Conservation (phyloP, 306 rosid genomes). For the Dryas drummondii region DNA sequence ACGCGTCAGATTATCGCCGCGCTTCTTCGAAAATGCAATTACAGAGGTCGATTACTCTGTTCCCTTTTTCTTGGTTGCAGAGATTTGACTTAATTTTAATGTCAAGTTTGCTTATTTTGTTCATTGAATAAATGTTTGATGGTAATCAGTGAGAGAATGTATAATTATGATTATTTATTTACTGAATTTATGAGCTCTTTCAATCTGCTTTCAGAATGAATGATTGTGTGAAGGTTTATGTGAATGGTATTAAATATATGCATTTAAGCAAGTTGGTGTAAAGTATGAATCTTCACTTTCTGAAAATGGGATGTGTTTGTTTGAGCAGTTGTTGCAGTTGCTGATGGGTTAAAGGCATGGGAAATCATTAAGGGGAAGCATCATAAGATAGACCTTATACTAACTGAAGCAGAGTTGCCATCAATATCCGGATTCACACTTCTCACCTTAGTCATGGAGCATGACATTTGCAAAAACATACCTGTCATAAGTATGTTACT, state of each 20-base stretch:
- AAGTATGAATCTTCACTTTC: not conserved
- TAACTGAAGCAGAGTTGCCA: constrained; percentile 79
- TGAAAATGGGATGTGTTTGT: constrained; percentile 7
- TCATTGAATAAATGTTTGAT: not conserved
- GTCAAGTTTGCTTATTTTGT: not conserved
- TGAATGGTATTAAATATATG: too few relatives aligned
- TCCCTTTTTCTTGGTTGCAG: not conserved
- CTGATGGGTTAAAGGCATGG: constrained; percentile 80
- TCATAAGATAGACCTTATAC: constrained; percentile 53
- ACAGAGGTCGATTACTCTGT: constrained; percentile 44
- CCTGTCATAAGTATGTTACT: constrained; percentile 70
- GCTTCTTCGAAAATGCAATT: constrained; percentile 76
- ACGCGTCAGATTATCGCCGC: constrained; percentile 74
- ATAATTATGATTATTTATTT: not conserved
- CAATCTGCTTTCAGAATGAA: too few relatives aligned
- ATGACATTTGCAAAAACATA: constrained; percentile 61
- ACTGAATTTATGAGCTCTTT: too few relatives aligned
- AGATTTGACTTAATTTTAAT: not conserved
- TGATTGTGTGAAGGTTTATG: too few relatives aligned
- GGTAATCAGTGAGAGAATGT: not conserved
- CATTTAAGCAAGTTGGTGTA: too few relatives aligned
- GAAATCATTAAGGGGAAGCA: constrained; percentile 57
- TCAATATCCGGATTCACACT: constrained; percentile 73
- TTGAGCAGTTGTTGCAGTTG: constrained; percentile 58
- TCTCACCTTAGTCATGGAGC: constrained; percentile 68